Evolutionary conservation across 352 stramenopile genomes (phyloP).

Genomic region (Globisporangium carolinianum): DNA sequence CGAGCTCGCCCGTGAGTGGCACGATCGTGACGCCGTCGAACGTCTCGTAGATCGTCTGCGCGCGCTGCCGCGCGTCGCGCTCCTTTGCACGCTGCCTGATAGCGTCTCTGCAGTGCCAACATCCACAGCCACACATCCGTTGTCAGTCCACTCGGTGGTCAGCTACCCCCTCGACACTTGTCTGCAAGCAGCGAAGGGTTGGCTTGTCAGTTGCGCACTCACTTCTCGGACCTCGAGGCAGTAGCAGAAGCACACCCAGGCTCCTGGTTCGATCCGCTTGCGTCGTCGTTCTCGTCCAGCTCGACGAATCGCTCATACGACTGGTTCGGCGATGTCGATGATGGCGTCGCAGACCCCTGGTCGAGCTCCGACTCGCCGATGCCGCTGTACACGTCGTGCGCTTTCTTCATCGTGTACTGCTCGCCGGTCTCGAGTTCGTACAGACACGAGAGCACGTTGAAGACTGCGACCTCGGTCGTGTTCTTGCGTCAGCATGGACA

Average conservation of each 20-base stretch:
- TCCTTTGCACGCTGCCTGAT: constrained; percentile 7
- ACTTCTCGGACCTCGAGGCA: constrained; percentile 5
- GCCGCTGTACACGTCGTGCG: constrained; percentile 84
- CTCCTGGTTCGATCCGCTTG: constrained; percentile 7
- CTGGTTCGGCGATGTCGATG: constrained; percentile 6
- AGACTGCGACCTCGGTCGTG: constrained; percentile 87
- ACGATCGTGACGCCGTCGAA: constrained; percentile 71
- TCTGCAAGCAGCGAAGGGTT: too few species aligned
- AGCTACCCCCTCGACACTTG: too few species aligned
- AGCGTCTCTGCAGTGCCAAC: too few species aligned
- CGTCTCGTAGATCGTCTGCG: constrained; percentile 37
- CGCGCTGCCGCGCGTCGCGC: constrained; percentile 23
- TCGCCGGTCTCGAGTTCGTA: constrained; percentile 87
- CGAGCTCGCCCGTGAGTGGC: constrained; percentile 44
- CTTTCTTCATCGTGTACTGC: constrained; percentile 86
- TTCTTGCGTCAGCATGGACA: constrained; percentile 45
- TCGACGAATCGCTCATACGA: constrained; percentile 20
- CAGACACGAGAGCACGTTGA: constrained; percentile 89
- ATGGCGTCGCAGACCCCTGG: constrained; percentile 2
- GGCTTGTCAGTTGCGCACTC: background rate
- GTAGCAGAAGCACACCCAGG: too few species aligned
- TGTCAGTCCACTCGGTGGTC: too few species aligned
- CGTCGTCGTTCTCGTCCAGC: constrained; percentile 14
- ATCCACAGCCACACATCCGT: too few species aligned
- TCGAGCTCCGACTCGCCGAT: constrained; percentile 47